Conservation (phyloP, 2,329 filamentous ascomycete genomes). For the Beauveria varroae region DNA sequence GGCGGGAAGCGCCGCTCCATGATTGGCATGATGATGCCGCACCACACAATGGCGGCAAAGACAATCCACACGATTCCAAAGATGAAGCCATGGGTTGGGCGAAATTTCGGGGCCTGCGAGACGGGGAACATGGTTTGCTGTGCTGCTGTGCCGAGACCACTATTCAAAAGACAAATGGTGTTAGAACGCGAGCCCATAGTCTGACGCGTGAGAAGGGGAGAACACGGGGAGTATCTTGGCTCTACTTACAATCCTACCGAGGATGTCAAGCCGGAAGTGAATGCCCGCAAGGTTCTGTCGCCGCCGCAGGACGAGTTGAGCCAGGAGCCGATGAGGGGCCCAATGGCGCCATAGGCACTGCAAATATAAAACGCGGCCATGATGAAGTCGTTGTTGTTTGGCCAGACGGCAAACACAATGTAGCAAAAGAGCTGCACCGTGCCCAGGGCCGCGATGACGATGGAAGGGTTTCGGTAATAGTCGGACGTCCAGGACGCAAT, state of each 20-base stretch:
- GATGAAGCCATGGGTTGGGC: not conserved
- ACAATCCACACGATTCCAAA: conserved; percentile 1
- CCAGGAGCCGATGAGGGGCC: conserved; percentile 6
- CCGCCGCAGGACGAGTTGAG: conserved; percentile 8
- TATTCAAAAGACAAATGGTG: no score
- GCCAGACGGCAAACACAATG: not conserved
- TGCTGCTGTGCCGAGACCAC: conserved; percentile 1
- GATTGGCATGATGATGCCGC: not conserved
- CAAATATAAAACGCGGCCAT: conserved; percentile 5
- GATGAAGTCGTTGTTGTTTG: not conserved
- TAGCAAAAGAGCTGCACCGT: conserved; percentile 8
- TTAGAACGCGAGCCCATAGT: no score
- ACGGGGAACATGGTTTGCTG: conserved; percentile 11
- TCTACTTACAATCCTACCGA: conserved; percentile 11
- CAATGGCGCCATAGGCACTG: conserved; percentile 3
- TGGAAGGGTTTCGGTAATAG: not conserved
- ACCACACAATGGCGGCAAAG: not conserved
- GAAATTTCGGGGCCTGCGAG: not conserved
- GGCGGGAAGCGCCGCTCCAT: not conserved
- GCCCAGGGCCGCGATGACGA: not conserved
- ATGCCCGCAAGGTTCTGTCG: conserved; percentile 3
- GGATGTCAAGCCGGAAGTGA: not conserved
- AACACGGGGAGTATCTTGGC: no score
- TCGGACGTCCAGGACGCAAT: conserved; percentile 1
- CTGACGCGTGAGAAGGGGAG: no score